A percentile compares a stretch with the other conserved stretches of the same genome.
phyloP scores from a whole-genome alignment of 2,329 filamentous ascomycete genomes.

The Tolypocladium ovalisporum region DNA sequence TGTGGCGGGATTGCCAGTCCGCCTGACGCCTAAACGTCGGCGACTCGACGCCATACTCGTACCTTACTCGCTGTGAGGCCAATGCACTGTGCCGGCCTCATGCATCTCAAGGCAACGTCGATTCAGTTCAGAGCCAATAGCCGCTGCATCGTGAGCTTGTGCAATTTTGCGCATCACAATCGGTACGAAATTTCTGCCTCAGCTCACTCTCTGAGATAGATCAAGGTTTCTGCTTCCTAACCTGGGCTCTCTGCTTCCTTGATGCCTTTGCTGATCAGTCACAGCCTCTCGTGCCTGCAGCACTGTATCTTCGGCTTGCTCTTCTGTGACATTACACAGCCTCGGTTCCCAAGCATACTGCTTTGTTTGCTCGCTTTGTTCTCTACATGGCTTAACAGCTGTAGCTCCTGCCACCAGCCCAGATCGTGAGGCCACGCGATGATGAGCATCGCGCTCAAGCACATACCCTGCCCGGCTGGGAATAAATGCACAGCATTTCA shows the following conservation, averaged over 20 bases:
- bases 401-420: neutral
- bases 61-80: too few species aligned
- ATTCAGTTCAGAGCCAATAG: neutral
- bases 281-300: neutral
- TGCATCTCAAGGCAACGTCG: neutral
- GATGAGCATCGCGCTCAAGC: constrained; percentile 33
- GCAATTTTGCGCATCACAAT: neutral
- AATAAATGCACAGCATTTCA: constrained; percentile 35
- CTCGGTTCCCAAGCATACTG: neutral
- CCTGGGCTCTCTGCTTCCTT: neutral
- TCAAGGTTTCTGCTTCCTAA: neutral
- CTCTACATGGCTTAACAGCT: neutral
- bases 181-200: neutral
- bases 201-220: neutral
- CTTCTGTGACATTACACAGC: neutral
- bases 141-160: neutral
- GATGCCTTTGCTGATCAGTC: neutral
- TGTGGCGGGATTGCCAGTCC: neutral
- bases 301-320: neutral
- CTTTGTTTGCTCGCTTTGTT: neutral
- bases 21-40: neutral
- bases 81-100: too few species aligned
- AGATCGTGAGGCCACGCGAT: neutral
- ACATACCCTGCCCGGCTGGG: constrained; percentile 39
- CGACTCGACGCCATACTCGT: neutral